phyloP scores from a whole-genome alignment of 345 rosid species.

The Syzygium oleosum region DNA sequence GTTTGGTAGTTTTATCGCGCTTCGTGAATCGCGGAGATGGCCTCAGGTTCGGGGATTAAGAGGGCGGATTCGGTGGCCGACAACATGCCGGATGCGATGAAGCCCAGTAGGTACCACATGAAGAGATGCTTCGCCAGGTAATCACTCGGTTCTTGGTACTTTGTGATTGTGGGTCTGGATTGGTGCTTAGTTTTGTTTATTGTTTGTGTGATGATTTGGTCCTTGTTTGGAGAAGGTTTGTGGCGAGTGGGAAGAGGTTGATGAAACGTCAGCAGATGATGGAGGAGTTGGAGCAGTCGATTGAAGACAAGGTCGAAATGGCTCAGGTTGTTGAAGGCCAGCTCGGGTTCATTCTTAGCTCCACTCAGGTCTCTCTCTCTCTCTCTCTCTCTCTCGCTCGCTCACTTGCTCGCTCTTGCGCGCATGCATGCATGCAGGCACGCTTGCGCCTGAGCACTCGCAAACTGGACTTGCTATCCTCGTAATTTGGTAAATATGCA shows the following conservation, averaged over 20 bases:
- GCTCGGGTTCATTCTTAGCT: constrained; percentile 67
- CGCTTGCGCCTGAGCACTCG: background rate
- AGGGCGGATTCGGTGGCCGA: constrained; percentile 64
- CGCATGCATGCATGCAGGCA: background rate
- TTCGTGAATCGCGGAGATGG: constrained; percentile 13
- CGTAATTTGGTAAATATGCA: background rate
- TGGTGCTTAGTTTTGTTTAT: background rate
- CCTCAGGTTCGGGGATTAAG: constrained; percentile 29
- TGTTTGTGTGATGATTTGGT: background rate
- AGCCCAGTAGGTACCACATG: constrained; percentile 66
- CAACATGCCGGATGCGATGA: constrained; percentile 81
- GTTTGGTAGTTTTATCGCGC: background rate
- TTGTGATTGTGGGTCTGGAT: background rate
- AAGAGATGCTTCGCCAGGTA: constrained; percentile 79
- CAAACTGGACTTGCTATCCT: background rate
- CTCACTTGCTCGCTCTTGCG: background rate
- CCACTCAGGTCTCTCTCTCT: constrained; percentile 39
- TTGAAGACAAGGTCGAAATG: constrained; percentile 53
- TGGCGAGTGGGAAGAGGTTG: constrained; percentile 52
- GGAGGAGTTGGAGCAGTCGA: constrained; percentile 53
- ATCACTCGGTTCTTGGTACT: background rate
- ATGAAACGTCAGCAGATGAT: constrained; percentile 53
- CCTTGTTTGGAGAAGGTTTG: constrained; percentile 25
- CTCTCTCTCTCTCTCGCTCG: background rate
- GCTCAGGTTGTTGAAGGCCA: constrained; percentile 57